phyloP scores from a whole-genome alignment of 805 yeast species.

The Lipomyces mesembrius region DNA sequence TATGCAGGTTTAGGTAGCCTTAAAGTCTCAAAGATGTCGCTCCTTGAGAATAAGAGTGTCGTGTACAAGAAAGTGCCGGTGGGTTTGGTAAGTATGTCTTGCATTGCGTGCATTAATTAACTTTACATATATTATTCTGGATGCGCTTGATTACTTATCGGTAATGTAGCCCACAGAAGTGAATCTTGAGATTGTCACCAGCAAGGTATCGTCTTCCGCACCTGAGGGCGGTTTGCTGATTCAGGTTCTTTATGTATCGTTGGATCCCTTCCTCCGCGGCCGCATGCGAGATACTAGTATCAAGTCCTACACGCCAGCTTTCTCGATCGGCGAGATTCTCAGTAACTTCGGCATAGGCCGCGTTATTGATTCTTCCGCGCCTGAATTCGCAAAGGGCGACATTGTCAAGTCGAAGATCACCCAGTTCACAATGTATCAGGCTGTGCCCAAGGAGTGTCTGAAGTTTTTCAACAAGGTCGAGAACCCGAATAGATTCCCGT shows the following conservation, averaged over 20 bases:
- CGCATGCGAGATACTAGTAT: slow-evolving; percentile 52
- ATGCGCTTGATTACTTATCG: background rate
- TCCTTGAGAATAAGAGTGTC: background rate
- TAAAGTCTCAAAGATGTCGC: background rate
- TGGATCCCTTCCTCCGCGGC: slow-evolving; percentile 66
- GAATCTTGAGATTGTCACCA: slow-evolving; percentile 6
- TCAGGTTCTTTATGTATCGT: slow-evolving; percentile 55
- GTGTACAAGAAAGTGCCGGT: background rate
- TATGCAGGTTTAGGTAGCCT: background rate
- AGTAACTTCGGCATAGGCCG: slow-evolving; percentile 53
- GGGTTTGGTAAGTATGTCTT: background rate
- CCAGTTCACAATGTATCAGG: slow-evolving; percentile 9
- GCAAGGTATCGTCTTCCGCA: slow-evolving; percentile 11
- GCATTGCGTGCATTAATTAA: background rate
- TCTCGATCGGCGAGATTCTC: slow-evolving; percentile 40
- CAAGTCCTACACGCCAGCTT: slow-evolving; percentile 29
- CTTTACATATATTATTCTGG: background rate
- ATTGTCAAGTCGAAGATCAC: slow-evolving; percentile 41
- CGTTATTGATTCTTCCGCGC: slow-evolving; percentile 54
- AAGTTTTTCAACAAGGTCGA: slow-evolving; percentile 24
- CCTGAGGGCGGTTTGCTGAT: slow-evolving; percentile 50
- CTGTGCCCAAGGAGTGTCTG: slow-evolving; percentile 5
- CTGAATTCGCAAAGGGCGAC: slow-evolving; percentile 53
- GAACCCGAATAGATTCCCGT: slow-evolving; percentile 36
- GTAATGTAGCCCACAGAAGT: slow-evolving; percentile 15